Percentiles rank a stretch among this genome's conserved stretches.
phyloP scores from a whole-genome alignment of 768 basidiomycete genomes.

The Tylopilus sp. region DNA sequence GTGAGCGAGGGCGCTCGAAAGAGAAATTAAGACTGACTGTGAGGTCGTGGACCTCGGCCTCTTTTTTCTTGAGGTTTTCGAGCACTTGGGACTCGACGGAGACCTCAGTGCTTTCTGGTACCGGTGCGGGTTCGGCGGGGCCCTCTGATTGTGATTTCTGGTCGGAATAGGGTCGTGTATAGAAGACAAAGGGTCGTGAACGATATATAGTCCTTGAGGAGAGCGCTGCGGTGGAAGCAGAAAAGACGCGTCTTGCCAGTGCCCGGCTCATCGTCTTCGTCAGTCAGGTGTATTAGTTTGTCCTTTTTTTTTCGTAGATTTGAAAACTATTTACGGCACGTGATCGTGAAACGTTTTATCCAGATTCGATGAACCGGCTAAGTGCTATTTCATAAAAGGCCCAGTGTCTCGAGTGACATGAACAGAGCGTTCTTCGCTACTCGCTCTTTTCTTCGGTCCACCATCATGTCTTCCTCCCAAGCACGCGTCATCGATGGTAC shows the following conservation, averaged over 20 bases:
- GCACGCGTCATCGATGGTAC: conserved; percentile 79
- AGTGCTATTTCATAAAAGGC: no score
- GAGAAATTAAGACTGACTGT: conserved; percentile 51
- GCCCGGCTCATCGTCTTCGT: conserved; percentile 45
- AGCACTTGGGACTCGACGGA: conserved; percentile 37
- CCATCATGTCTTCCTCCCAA: conserved; percentile 39
- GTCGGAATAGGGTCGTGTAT: conserved; percentile 58
- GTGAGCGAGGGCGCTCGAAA: conserved; percentile 5
- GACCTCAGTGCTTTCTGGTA: conserved; percentile 17
- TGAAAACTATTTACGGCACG: conserved; percentile 13
- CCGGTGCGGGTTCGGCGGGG: conserved; percentile 13
- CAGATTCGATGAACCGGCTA: neutral
- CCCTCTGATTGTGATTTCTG: conserved; percentile 34
- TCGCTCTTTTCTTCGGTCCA: conserved; percentile 20
- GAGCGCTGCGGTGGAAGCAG: conserved; percentile 56
- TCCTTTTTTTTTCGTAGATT: neutral
- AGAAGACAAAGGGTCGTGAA: conserved; percentile 20
- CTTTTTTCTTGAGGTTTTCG: conserved; percentile 73
- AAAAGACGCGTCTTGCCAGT: conserved; percentile 50
- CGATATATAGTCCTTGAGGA: conserved; percentile 48
- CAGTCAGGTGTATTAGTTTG: neutral
- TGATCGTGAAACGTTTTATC: conserved; percentile 12
- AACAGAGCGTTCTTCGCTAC: neutral
- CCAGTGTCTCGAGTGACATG: conserved; percentile 5
- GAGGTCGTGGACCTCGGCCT: conserved; percentile 77